phyloP scores from a whole-genome alignment of 225 moss, liverwort and hornwort species.

The Polytrichum commune region DNA sequence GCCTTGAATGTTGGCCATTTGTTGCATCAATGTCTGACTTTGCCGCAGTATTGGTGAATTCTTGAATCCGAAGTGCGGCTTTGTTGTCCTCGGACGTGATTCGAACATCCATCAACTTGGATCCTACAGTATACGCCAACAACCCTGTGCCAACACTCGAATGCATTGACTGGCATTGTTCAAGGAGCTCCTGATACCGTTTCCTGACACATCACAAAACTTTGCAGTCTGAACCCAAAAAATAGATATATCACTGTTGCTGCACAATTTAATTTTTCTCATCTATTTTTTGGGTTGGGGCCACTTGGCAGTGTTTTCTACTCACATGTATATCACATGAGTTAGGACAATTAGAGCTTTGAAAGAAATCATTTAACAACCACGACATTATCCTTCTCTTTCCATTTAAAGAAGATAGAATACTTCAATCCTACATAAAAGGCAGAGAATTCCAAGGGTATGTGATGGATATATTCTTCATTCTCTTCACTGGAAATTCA shows the following conservation, averaged over 20 bases:
- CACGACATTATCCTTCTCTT: not conserved
- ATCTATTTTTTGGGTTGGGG: too few species aligned
- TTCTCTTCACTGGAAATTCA: not conserved
- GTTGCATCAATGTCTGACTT: slow-evolving; percentile 13
- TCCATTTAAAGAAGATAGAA: not conserved
- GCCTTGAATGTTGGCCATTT: slow-evolving; percentile 11
- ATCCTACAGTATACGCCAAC: slow-evolving; percentile 81
- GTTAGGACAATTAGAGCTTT: too few species aligned
- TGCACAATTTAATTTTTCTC: too few species aligned
- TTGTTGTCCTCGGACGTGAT: slow-evolving; percentile 40
- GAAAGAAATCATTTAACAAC: too few species aligned
- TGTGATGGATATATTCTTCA: not conserved
- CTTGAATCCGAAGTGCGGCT: too few species aligned
- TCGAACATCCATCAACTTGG: slow-evolving; percentile 85
- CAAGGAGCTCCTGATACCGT: slow-evolving; percentile 76
- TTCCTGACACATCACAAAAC: slow-evolving; percentile 34
- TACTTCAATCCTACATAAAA: not conserved
- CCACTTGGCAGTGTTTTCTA: not conserved
- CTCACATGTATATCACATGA: too few species aligned
- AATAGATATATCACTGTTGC: too few species aligned
- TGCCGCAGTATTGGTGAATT: slow-evolving; percentile 2
- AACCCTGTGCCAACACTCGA: slow-evolving; percentile 78
- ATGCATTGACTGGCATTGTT: slow-evolving; percentile 85
- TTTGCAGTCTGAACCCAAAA: not conserved
- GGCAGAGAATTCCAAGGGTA: not conserved